phyloP scores from a whole-genome alignment of 192 early-diverging fungal species.

The Coemansia pectinata region DNA sequence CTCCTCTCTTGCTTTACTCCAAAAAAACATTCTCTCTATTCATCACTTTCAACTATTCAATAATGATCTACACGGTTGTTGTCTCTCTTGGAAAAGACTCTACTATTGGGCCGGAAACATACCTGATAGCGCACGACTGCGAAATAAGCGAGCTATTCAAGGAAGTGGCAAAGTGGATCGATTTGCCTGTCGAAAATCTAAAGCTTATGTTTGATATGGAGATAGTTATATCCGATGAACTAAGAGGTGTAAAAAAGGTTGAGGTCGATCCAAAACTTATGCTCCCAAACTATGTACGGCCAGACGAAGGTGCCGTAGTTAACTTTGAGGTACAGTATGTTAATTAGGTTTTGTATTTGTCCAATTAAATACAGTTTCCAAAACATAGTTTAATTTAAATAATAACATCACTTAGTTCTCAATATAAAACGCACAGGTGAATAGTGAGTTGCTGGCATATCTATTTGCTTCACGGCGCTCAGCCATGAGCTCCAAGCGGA shows the following conservation, averaged over 20 bases:
- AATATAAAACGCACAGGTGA: neutral
- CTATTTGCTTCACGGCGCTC: conserved; percentile 30
- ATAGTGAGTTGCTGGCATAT: neutral
- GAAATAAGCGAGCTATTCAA: neutral
- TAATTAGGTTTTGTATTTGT: neutral
- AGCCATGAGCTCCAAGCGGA: conserved; percentile 47
- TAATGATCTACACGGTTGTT: neutral
- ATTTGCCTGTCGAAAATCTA: neutral
- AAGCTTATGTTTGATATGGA: neutral
- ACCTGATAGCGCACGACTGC: conserved; percentile 2
- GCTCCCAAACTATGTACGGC: neutral
- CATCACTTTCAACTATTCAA: neutral
- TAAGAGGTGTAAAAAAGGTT: neutral
- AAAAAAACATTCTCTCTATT: too few relatives aligned
- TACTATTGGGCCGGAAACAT: neutral
- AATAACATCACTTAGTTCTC: neutral
- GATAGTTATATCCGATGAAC: neutral
- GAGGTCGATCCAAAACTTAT: neutral
- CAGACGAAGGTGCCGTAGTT: neutral
- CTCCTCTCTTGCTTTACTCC: neutral
- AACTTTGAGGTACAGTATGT: neutral
- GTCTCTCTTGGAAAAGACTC: neutral
- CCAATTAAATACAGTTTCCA: neutral
- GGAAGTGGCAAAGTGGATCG: neutral
- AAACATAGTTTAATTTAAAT: neutral